These are phyloP conservation scores for Daedalea quercina DNA, from an alignment of 768 basidiomycete genomes.

Conservation along the genomic window DNA sequence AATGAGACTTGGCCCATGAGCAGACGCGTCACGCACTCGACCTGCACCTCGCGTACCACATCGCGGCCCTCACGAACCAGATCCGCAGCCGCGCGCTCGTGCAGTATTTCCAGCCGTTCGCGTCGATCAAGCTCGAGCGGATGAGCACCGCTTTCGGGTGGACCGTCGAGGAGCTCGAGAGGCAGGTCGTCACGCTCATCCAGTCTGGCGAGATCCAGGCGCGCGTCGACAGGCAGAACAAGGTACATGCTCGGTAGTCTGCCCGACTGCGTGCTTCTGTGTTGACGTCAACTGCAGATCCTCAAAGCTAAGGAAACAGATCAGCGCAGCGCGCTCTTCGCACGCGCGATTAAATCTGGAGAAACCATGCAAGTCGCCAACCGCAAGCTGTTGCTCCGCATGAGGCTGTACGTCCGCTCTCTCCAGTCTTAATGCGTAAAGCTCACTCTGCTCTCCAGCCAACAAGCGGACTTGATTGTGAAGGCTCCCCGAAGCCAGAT, in stretches of 20 bases:
- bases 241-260: conserved; percentile 36
- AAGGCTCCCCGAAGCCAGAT: conserved; percentile 20
- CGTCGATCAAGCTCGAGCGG: conserved; percentile 71
- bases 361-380: conserved; percentile 67
- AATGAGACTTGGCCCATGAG: too few relatives aligned
- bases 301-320: conserved; percentile 76
- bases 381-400: conserved; percentile 71
- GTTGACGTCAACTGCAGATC: conserved; percentile 36
- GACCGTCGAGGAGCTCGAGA: conserved; percentile 63
- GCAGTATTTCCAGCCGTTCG: conserved; percentile 90
- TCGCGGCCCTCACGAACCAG: conserved; percentile 53
- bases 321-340: conserved; percentile 70
- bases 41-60: conserved; percentile 68
- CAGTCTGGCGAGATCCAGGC: conserved; percentile 73
- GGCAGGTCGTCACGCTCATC: conserved; percentile 71
- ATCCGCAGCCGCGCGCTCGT: conserved; percentile 75
- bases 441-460: conserved; percentile 34
- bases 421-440: neutral
- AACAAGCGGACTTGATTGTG: conserved; percentile 75
- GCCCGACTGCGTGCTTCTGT: neutral
- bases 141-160: conserved; percentile 89
- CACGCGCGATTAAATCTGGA: conserved; percentile 67
- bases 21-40: conserved; percentile 77
- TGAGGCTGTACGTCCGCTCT: conserved; percentile 59
- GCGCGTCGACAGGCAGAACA: conserved; percentile 85